Evolutionary conservation across 352 stramenopile genomes (phyloP).

Genomic region (Phytophthora constricta): DNA sequence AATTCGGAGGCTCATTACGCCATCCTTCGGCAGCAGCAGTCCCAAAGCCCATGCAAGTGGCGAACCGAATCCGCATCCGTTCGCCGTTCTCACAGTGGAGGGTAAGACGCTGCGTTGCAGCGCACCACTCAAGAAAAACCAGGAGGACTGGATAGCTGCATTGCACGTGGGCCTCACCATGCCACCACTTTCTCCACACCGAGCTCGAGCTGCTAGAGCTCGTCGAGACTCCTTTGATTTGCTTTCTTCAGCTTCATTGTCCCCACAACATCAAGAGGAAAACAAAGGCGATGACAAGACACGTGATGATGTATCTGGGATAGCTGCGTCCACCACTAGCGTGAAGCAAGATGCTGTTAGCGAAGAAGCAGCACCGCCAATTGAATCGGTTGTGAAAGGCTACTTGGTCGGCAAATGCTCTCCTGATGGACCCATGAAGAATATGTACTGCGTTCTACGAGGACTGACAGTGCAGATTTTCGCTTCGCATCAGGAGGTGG

Average conservation of each 20-base stretch:
- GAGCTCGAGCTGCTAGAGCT: slow-evolving; percentile 63
- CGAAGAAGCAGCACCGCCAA: slow-evolving; percentile 5
- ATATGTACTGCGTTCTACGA: slow-evolving; percentile 64
- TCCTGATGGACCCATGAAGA: slow-evolving; percentile 51
- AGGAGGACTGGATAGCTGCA: slow-evolving; percentile 71
- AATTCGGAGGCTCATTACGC: slow-evolving; percentile 25
- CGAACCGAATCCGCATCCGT: slow-evolving; percentile 60
- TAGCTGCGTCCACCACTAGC: too few species aligned
- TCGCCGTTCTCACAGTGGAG: slow-evolving; percentile 69
- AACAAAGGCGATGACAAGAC: background rate
- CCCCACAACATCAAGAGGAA: slow-evolving; percentile 12
- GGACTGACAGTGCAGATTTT: slow-evolving; percentile 57
- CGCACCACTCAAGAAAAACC: slow-evolving; percentile 66
- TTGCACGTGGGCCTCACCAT: slow-evolving; percentile 80
- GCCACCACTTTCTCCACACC: slow-evolving; percentile 77
- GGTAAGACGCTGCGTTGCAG: slow-evolving; percentile 72
- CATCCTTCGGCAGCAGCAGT: slow-evolving; percentile 31
- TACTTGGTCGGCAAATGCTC: slow-evolving; percentile 64
- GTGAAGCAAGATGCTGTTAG: background rate
- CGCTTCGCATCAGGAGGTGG: slow-evolving; percentile 41
- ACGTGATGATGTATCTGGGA: too few species aligned
- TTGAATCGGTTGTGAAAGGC: slow-evolving; percentile 51
- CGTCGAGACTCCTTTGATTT: slow-evolving; percentile 80
- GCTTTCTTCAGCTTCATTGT: slow-evolving; percentile 28
- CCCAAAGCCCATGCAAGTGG: slow-evolving; percentile 31